These are phyloP conservation scores for Rubroboletus satanas DNA, from an alignment of 768 basidiomycete species.

Conservation along the genomic window DNA sequence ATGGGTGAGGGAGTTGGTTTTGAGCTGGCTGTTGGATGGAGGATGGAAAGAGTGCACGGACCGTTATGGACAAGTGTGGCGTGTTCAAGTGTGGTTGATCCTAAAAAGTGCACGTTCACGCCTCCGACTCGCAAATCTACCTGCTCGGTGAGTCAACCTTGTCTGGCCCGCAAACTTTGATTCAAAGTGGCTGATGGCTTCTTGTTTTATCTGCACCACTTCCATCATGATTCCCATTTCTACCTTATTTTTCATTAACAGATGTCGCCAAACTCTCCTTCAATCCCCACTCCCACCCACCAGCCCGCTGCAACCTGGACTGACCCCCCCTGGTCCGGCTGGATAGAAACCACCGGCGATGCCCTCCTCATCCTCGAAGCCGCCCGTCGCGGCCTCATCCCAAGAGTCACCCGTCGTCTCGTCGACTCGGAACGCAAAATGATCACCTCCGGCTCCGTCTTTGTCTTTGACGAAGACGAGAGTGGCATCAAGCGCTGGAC, in stretches of 20 bases:
- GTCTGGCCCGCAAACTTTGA: constrained; percentile 45
- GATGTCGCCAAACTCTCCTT: constrained; percentile 31
- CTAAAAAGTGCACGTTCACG: constrained; percentile 36
- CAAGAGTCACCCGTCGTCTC: constrained; percentile 85
- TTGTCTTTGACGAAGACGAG: constrained; percentile 96
- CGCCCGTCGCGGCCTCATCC: constrained; percentile 83
- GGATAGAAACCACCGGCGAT: constrained; percentile 93
- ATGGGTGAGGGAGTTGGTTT: too few relatives aligned
- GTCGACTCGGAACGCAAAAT: constrained; percentile 90
- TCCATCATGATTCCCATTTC: constrained; percentile 13
- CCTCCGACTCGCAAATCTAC: constrained; percentile 59
- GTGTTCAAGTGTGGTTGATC: constrained; percentile 21
- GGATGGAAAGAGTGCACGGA: constrained; percentile 29
- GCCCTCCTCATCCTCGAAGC: constrained; percentile 97
- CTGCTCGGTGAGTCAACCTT: constrained; percentile 72
- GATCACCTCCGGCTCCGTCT: constrained; percentile 91
- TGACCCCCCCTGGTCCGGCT: constrained; percentile 90
- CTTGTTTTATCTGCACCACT: constrained; percentile 2
- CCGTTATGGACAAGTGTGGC: constrained; percentile 33
- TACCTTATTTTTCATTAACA: neutral
- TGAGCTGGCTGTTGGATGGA: too few relatives aligned
- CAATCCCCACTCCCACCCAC: constrained; percentile 18
- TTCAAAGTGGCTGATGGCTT: constrained; percentile 25
- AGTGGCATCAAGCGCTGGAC: constrained; percentile 98
- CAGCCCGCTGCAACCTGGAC: constrained; percentile 52